Evolutionary conservation across 768 basidiomycete genomes (phyloP).

Genomic region (Coprinopsis marcescibilis): DNA sequence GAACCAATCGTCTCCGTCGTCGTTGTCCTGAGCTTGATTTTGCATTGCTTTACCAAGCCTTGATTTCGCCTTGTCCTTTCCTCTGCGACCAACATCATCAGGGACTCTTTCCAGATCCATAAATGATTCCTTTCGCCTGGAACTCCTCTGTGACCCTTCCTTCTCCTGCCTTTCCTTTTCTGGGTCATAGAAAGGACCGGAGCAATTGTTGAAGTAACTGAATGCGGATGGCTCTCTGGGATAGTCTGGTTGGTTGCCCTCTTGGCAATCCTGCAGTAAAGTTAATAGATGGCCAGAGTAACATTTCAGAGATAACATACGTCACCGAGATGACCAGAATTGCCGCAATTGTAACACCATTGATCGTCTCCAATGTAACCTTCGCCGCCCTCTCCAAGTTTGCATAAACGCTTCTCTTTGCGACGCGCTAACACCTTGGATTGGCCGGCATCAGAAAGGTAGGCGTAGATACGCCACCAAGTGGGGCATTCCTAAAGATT

Average conservation of each 20-base stretch:
- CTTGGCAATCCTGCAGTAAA: slow-evolving; percentile 53
- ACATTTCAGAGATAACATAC: slow-evolving; percentile 36
- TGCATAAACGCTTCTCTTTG: slow-evolving; percentile 41
- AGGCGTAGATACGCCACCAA: slow-evolving; percentile 76
- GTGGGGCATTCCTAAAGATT: slow-evolving; percentile 70
- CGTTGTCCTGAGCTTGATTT: slow-evolving; percentile 38
- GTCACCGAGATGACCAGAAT: slow-evolving; percentile 71
- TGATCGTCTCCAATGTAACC: slow-evolving; percentile 68
- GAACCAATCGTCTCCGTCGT: slow-evolving; percentile 69
- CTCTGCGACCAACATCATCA: slow-evolving; percentile 60
- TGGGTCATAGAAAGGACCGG: slow-evolving; percentile 62
- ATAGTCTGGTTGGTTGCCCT: slow-evolving; percentile 32
- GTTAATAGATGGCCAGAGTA: neutral
- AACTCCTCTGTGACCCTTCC: slow-evolving; percentile 14
- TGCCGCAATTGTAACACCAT: slow-evolving; percentile 83
- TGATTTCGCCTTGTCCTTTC: slow-evolving; percentile 52
- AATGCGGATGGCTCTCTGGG: slow-evolving; percentile 63
- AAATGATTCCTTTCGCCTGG: slow-evolving; percentile 28
- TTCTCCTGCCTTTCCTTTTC: slow-evolving; percentile 23
- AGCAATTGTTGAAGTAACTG: slow-evolving; percentile 50
- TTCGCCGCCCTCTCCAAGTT: slow-evolving; percentile 68
- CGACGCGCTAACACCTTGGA: slow-evolving; percentile 38
- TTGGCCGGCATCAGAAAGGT: slow-evolving; percentile 52
- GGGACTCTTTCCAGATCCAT: slow-evolving; percentile 44
- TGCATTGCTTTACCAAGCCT: slow-evolving; percentile 46